Conservation (phyloP, 2,329 filamentous ascomycete genomes). For the Colletotrichum limetticola region DNA sequence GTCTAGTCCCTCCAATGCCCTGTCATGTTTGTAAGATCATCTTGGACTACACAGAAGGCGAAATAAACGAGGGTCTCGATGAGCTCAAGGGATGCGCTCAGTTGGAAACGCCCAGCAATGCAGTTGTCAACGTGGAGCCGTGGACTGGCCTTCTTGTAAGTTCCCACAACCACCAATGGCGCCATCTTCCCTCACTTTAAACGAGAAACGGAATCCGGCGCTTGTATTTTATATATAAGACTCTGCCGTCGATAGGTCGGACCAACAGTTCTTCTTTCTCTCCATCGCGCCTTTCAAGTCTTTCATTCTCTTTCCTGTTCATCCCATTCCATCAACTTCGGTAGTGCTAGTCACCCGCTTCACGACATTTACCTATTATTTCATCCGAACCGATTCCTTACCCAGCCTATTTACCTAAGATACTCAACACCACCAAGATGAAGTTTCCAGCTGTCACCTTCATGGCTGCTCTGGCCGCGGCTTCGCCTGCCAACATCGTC, state of each 20-base stretch:
- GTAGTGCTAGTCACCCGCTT: slow-evolving; percentile 23
- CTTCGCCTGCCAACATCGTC: slow-evolving; percentile 28
- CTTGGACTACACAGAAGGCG: slow-evolving; percentile 2
- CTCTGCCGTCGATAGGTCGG: background rate
- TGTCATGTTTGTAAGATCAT: background rate
- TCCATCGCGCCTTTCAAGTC: background rate
- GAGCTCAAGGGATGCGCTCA: background rate
- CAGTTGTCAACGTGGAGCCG: background rate
- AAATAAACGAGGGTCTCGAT: slow-evolving; percentile 13
- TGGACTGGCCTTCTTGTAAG: background rate
- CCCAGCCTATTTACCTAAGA: slow-evolving; percentile 26
- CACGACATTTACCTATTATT: background rate
- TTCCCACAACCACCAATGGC: background rate
- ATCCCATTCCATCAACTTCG: background rate
- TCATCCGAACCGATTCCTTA: background rate
- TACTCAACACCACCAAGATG: slow-evolving; percentile 11
- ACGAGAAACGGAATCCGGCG: background rate
- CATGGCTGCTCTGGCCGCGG: slow-evolving; percentile 31
- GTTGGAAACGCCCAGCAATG: background rate
- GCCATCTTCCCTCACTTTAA: background rate
- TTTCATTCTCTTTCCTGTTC: slow-evolving; percentile 13
- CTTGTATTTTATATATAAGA: slow-evolving; percentile 13
- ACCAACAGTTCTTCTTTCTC: background rate
- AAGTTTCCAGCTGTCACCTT: slow-evolving; percentile 32
- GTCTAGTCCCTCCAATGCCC: background rate